These are phyloP conservation scores for Hyparrhenia diplandra DNA, from an alignment of 176 grass and related monocot genomes.

Conservation along the genomic window DNA sequence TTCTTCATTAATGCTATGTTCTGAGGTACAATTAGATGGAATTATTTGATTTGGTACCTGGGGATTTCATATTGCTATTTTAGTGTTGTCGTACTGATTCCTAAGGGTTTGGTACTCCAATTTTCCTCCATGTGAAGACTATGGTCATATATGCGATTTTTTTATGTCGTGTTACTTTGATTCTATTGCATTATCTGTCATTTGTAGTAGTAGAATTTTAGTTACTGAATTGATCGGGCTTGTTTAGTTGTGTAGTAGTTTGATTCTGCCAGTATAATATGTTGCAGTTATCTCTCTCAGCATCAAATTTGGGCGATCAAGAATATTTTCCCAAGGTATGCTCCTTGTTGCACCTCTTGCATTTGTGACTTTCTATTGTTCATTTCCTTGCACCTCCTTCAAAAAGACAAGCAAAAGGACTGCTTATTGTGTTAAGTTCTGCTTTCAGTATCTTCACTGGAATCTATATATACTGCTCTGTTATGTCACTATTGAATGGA, in stretches of 20 bases:
- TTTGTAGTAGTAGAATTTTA: constrained; percentile 13
- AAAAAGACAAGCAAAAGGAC: not conserved
- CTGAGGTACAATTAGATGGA: not conserved
- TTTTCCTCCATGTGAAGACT: not conserved
- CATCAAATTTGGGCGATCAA: constrained; percentile 66
- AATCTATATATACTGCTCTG: not conserved
- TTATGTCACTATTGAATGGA: constrained; percentile 6
- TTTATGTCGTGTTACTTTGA: constrained; percentile 12
- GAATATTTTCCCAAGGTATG: constrained; percentile 69
- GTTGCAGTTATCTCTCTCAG: constrained; percentile 82
- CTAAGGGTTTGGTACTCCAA: not conserved
- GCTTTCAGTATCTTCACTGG: not conserved
- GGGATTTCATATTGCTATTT: not conserved
- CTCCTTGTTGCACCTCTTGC: constrained; percentile 23
- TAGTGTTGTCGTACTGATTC: not conserved
- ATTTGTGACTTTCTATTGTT: constrained; percentile 3
- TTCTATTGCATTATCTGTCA: not conserved
- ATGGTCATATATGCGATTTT: not conserved
- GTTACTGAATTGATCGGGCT: not conserved
- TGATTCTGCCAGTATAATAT: constrained; percentile 20
- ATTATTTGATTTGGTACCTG: not conserved
- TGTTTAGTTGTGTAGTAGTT: constrained; percentile 14
- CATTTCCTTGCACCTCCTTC: not conserved
- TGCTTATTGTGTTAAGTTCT: not conserved
- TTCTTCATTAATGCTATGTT: not conserved